Evolutionary conservation across 2,329 filamentous ascomycete species (phyloP), one percentile per base, ranked within the genome.

Genomic region (Fusarium poae): DNA sequence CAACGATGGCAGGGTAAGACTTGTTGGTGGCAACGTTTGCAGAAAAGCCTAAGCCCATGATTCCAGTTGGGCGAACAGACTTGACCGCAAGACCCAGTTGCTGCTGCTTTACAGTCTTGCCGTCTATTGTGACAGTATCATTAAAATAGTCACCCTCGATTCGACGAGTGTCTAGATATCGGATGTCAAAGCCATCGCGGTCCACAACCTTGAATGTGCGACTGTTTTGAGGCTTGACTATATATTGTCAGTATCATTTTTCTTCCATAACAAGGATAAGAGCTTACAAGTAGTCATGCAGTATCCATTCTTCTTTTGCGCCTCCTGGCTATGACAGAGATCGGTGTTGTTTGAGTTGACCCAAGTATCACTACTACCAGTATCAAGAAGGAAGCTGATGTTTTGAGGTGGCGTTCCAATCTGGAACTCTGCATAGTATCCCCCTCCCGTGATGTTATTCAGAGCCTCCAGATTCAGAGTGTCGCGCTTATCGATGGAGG

Each of bases 321-420:
- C 61, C 5, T 32, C 21, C 2, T 13, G 18, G 45, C 78, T 81
- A 16, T 76, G 76, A 77, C 93, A 97, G 32, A 92, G 79, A 5
- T 77, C 70, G 1, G 91, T 93, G 51, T 80, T 79, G 16, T 84
- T 82, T 6, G 89, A 87, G 65, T 85, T 78, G 42, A 89, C 79
- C 87, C 88, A 90, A 6, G 87, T 84, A 73, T 90, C 88, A 67
- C 85, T 88, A 75, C 86, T 89, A 29, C 88, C 88, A 4, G 88
- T 90, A 76, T 90, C 88, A 65, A 90, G 82, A 54, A 86, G 80
- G 70, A 90, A 80, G 54, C 77, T 81, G 50, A 89, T 76, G 5
- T 77, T 75, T 76, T 90, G 88, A 1, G 81, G 79, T 1, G 88
- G 88, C 0, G 87, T 88, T 50, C 88, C 88, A 42, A 90, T 77